Base-by-base conservation (phyloP, 352 stramenopile species). In the Phytophthora sojae region DNA sequence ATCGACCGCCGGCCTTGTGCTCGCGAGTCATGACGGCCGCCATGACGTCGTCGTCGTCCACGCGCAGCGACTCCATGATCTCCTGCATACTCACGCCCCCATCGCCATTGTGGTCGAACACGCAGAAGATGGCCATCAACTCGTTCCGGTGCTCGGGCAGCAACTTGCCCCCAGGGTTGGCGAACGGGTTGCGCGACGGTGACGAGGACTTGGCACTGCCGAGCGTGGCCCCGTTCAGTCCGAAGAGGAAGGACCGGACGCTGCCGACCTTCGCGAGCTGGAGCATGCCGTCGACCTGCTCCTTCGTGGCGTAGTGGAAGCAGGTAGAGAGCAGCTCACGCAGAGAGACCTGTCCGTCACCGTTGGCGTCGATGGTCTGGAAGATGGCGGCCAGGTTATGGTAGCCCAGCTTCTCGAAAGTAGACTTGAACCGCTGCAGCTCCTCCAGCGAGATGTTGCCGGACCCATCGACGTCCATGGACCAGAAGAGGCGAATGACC, bases 31-130 rank as follows among this genome's bases (percentile, higher is more conserved):
- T 84, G 4, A 87, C 71, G 2, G 71, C 64, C 7, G 75, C 73
- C 61, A 89, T 82, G 4, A 77, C 71, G n/a, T 92, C 83, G 63
- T 92, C 84, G 19, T 94, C 82, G 12, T 91, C 81, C 1, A 90
- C 83, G 2, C 83, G 79, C 30, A 94, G 59, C 8, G 82, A 82
- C 29, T 92, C 86, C 67, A 94, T 77, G 56, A 94, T 86, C 67
- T 94, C 86, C n/a, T 91, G 72, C 55, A 91, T 81, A 19, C 76
- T 88, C 55, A 94, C 82, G 6, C 80, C 79, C 6, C 86, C 86
- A 52, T 91, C 85, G 1, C 77, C 73, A 56, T 94, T 82, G n/a
- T 77, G 77, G 70, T 92, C 86, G 57, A 94, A 94, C 11, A 94
- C 77, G 0, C 71, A 78, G 44, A 92, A 94, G 49, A 94, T 92